Conservation (phyloP, 306 rosid genomes). For the Prunus mongolica region DNA sequence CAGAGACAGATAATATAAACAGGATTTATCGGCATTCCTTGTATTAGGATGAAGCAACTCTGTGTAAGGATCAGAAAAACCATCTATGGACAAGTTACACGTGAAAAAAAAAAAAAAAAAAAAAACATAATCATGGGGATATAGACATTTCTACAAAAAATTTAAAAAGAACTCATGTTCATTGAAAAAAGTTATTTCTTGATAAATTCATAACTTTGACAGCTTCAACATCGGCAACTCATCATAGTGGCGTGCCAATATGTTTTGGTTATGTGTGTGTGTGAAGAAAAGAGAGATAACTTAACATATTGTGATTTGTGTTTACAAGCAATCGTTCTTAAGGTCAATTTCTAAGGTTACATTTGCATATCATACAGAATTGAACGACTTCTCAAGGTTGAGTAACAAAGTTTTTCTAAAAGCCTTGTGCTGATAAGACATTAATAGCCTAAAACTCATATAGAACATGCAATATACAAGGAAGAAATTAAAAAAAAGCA, state of each 20-base stretch:
- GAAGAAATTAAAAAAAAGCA: neutral
- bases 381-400: neutral
- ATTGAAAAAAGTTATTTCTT: neutral
- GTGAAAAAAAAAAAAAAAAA: too few species aligned
- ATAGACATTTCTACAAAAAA: neutral
- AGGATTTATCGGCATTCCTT: neutral
- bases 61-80: neutral
- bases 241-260: neutral
- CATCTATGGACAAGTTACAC: neutral
- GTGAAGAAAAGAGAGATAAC: neutral
- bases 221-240: neutral
- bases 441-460: neutral
- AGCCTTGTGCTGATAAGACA: neutral
- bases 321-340: neutral
- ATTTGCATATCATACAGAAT: neutral
- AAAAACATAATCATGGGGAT: neutral
- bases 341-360: neutral
- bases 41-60: conserved; percentile 8
- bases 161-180: neutral
- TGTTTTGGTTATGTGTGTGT: neutral
- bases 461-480: neutral
- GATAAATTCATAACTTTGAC: neutral
- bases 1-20: neutral
- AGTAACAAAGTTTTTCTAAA: neutral
- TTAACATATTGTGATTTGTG: neutral